Conservation (phyloP, 129 eudicot species). For the Apium graveolens region DNA sequence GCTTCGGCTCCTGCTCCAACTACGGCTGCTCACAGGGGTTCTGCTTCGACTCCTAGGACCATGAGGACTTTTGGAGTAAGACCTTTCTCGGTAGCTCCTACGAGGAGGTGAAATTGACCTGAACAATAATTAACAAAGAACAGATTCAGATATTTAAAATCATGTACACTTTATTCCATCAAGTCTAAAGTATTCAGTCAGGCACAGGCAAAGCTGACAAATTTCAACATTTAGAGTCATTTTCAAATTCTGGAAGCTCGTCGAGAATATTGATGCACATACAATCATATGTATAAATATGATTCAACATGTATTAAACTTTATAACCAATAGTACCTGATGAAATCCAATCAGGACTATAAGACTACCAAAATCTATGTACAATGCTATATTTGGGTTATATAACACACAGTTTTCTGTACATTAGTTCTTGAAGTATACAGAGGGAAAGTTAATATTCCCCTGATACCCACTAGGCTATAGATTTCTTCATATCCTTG, state of each 20-base stretch:
- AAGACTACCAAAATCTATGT: not conserved
- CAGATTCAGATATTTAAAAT: not conserved
- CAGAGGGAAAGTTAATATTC: not conserved
- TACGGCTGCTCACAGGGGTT: not conserved
- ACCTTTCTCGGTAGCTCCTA: constrained; percentile 43
- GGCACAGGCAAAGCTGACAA: not conserved
- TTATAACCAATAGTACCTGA: no score
- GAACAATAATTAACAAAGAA: not conserved
- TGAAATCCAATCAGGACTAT: not conserved
- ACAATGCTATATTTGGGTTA: not conserved
- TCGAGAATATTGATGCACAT: not conserved
- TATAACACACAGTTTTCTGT: not conserved
- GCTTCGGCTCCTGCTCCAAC: constrained; percentile 8
- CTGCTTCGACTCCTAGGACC: constrained; percentile 45
- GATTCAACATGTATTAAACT: not conserved
- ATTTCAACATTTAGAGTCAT: not conserved
- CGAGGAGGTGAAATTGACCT: constrained; percentile 58
- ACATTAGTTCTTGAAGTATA: not conserved
- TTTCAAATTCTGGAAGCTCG: not conserved
- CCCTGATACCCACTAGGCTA: not conserved
- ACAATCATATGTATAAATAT: not conserved
- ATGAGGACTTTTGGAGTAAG: constrained; percentile 45
- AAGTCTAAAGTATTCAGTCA: not conserved
- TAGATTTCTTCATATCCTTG: not conserved
- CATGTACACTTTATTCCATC: not conserved